Conservation (phyloP, 169 alveolate species). For the Plasmodium berghei region DNA sequence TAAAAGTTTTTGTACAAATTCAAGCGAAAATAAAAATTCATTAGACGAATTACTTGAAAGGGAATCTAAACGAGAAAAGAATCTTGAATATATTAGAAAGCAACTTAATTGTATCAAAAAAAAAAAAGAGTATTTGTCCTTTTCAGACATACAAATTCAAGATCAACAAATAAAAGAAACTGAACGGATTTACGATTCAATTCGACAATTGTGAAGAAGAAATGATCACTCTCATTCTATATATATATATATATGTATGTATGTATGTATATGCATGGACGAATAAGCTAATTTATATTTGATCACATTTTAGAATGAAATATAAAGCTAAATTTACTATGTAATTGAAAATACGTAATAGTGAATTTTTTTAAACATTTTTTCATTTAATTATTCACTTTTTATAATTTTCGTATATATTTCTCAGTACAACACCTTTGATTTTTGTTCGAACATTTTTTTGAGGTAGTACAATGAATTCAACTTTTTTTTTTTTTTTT, state of each 20-base stretch:
- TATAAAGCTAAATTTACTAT: too few relatives aligned
- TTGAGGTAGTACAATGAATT: too few relatives aligned
- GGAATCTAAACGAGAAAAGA: constrained; percentile 70
- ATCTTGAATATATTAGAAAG: constrained; percentile 58
- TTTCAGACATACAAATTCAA: constrained; percentile 23
- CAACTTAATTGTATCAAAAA: constrained; percentile 56
- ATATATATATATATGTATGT: background rate
- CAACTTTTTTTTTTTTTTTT: too few relatives aligned
- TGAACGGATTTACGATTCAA: constrained; percentile 29
- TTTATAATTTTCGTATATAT: too few relatives aligned
- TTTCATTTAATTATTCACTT: too few relatives aligned
- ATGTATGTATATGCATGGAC: background rate
- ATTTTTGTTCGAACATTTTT: too few relatives aligned
- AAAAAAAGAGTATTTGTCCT: constrained; percentile 35
- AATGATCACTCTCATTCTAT: background rate
- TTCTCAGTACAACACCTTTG: too few relatives aligned
- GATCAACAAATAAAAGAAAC: constrained; percentile 29
- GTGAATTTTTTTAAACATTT: too few relatives aligned
- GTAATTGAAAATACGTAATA: too few relatives aligned
- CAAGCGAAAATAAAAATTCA: constrained; percentile 62
- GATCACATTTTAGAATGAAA: too few relatives aligned
- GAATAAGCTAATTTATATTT: background rate
- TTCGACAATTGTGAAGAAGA: background rate
- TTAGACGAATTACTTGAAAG: constrained; percentile 63
- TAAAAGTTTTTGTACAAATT: constrained; percentile 46